These are phyloP conservation scores for Arthrobotrys conoides DNA, from an alignment of 2,329 filamentous ascomycete species.

Conservation along the genomic window DNA sequence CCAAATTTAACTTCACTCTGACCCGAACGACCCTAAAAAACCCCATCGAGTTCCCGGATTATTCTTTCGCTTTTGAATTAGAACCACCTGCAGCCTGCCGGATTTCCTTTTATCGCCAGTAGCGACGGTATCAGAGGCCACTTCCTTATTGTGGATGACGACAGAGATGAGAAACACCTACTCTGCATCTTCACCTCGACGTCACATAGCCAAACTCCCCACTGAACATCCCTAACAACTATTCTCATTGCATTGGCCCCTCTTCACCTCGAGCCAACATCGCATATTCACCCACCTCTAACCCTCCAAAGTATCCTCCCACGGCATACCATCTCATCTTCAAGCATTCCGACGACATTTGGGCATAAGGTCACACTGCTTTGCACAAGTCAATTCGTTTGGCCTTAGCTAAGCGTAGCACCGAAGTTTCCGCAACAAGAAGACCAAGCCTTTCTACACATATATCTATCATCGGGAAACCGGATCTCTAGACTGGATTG, in stretches of 20 bases:
- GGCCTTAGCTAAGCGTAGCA: constrained; percentile 47
- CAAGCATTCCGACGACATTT: constrained; percentile 40
- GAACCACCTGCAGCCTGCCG: constrained; percentile 28
- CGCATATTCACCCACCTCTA: constrained; percentile 12
- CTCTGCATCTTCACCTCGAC: constrained; percentile 55
- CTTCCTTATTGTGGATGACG: constrained; percentile 52
- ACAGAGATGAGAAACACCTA: constrained; percentile 61
- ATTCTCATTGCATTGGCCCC: constrained; percentile 18
- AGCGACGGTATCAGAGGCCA: constrained; percentile 49
- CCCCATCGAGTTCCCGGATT: not conserved
- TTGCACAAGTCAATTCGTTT: constrained; percentile 34
- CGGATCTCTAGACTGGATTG: constrained; percentile 19
- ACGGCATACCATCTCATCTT: constrained; percentile 12
- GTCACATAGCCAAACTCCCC: constrained; percentile 55
- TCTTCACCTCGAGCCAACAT: constrained; percentile 21
- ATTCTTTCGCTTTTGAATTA: not conserved
- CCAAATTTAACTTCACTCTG: constrained; percentile 7
- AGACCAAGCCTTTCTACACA: constrained; percentile 1
- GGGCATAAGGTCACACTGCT: constrained; percentile 48
- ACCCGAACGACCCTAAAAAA: not conserved
- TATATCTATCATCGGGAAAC: constrained; percentile 32
- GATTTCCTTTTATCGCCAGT: constrained; percentile 32
- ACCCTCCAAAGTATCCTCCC: constrained; percentile 4
- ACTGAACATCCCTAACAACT: constrained; percentile 44
- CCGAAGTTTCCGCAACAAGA: constrained; percentile 36